Evolutionary conservation across 805 yeast species (phyloP), one percentile per base, ranked within the genome.

Genomic region (Monosporozyma siamensis): DNA sequence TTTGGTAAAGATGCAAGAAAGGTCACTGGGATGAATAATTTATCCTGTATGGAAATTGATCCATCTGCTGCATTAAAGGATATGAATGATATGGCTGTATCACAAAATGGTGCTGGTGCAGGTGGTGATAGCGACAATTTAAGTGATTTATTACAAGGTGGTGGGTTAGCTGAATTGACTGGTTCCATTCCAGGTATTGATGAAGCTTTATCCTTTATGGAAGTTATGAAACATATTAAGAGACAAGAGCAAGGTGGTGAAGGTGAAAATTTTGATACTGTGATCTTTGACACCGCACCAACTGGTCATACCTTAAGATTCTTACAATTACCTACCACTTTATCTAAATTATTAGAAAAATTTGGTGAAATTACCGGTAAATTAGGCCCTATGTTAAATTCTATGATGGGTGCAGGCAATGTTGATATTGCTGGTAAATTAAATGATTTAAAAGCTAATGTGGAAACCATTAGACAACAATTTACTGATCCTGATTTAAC

Each of bases 281-380:
- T 92, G 50, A 87, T 92, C 51, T 92, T 92, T 58, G 99, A 92
- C 64, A 92, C 99, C n/a, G 98, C 99, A 0, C 99, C 99, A 54
- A 92, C 99, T 0, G 99, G 99, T 29, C 99, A 92, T 66, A 92
- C 98, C 2, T 71, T 92, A 54, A 78, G 99, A 57, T 92, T 92
- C 64, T 72, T 92, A 62, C 96, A 89, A 65, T 77, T 92, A 56
- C 99, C 99, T 30, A 77, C 94, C 23, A 89, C 96, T 3, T 69
- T 92, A 48, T 94, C 88, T 54, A 87, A 86, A 61, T 74, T 95
- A 29, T 72, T 92, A 52, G 80, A 82, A 39, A 92, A 90, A 59
- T 80, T 92, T 62, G 80, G 88, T 55, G 95, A 87, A 54, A 73
- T 92, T 44, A 79, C 90, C 34, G 82, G 89, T 11, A 78, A 77